Evolutionary conservation across 441 rosid species (phyloP).

Genomic region (Corymbia calophylla): DNA sequence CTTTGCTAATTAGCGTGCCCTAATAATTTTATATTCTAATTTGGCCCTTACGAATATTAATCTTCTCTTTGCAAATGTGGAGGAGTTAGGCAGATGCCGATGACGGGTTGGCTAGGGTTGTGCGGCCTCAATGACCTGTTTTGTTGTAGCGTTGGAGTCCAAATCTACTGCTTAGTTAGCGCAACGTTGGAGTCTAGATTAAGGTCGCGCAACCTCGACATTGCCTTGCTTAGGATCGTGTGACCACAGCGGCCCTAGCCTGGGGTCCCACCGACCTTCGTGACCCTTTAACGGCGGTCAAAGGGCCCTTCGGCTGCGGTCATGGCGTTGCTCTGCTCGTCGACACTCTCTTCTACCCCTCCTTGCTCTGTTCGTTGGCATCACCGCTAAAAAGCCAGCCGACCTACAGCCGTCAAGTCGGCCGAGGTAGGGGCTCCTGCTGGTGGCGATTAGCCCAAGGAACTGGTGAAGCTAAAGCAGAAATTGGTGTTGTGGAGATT

Average conservation of each 20-base stretch:
- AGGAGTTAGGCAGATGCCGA: background rate
- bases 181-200: accelerated
- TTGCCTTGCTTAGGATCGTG: no score
- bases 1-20: accelerated
- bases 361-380: background rate
- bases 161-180: accelerated
- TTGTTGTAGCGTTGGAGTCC: background rate
- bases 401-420: background rate
- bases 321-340: background rate
- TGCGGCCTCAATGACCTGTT: background rate
- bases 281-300: background rate
- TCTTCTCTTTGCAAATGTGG: background rate
- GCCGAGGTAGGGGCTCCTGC: background rate
- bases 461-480: background rate
- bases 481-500: no score
- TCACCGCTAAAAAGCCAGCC: background rate
- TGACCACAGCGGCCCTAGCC: no score
- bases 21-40: no score
- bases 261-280: background rate
- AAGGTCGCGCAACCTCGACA: background rate
- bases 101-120: background rate
- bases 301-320: background rate
- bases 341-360: accelerated
- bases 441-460: background rate
- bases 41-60: background rate